These are phyloP conservation scores for Termitomyces sp. DNA, from an alignment of 768 basidiomycete genomes.

Conservation along the genomic window DNA sequence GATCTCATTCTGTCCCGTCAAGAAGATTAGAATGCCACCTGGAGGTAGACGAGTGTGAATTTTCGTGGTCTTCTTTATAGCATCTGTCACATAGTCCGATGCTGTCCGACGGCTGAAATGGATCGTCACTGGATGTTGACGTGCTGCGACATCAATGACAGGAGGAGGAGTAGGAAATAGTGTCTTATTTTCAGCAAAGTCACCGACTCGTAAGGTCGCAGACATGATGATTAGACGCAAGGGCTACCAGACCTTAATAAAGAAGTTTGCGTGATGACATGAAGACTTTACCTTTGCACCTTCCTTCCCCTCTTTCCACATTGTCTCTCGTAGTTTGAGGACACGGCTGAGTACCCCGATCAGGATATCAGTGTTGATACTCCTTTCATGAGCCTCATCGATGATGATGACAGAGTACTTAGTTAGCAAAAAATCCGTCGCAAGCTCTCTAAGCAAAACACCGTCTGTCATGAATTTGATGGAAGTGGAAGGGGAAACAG, in stretches of 20 bases:
- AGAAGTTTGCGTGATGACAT: slow-evolving; percentile 4
- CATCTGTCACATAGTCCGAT: slow-evolving; percentile 86
- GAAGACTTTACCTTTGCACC: slow-evolving; percentile 51
- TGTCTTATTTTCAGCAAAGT: slow-evolving; percentile 82
- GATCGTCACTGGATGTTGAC: slow-evolving; percentile 92
- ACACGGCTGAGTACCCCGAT: slow-evolving; percentile 97
- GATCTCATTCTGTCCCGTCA: slow-evolving; percentile 97
- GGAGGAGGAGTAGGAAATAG: slow-evolving; percentile 87
- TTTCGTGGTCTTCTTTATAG: slow-evolving; percentile 84
- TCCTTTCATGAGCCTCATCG: slow-evolving; percentile 97
- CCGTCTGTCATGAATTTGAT: slow-evolving; percentile 99
- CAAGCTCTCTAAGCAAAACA: slow-evolving; percentile 88
- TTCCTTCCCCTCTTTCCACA: slow-evolving; percentile 79
- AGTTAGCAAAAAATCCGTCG: slow-evolving; percentile 87
- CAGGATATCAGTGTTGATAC: slow-evolving; percentile 96
- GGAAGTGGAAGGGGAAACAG: slow-evolving; percentile 80
- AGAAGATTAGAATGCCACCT: slow-evolving; percentile 89
- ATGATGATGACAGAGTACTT: slow-evolving; percentile 95
- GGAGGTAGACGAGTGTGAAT: slow-evolving; percentile 91
- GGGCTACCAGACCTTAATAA: slow-evolving; percentile 43
- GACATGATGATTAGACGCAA: slow-evolving; percentile 97
- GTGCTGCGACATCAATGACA: slow-evolving; percentile 80
- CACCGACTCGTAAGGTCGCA: slow-evolving; percentile 88
- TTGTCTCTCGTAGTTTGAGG: slow-evolving; percentile 78
- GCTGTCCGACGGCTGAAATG: slow-evolving; percentile 88